phyloP scores from a whole-genome alignment of 2,329 filamentous ascomycete species.

The Neofusicoccum laricinum region DNA sequence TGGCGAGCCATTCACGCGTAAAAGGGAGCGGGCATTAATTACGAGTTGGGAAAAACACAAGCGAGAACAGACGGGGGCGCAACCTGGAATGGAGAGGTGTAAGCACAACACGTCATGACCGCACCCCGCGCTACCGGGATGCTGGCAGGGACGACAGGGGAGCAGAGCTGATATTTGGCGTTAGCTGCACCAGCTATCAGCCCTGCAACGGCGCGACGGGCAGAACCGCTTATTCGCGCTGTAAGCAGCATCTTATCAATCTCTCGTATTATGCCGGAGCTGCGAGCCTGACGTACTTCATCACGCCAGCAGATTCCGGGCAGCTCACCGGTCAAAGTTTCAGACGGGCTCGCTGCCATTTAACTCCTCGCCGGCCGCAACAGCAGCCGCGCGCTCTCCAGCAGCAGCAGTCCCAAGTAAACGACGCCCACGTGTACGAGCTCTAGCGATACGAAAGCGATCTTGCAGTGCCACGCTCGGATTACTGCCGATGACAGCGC shows the following conservation, averaged over 20 bases:
- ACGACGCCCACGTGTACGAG: background rate
- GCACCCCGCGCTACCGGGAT: too few species aligned
- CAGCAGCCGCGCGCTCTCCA: background rate
- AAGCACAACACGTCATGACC: too few species aligned
- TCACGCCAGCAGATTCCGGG: background rate
- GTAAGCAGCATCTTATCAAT: background rate
- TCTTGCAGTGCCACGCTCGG: constrained; percentile 2
- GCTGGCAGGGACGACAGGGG: too few species aligned
- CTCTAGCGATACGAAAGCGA: background rate
- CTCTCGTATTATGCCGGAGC: background rate
- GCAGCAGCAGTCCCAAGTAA: background rate
- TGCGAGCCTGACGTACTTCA: constrained; percentile 4
- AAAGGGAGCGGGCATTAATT: too few species aligned
- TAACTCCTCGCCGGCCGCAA: background rate
- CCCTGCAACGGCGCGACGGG: too few species aligned
- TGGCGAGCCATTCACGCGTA: too few species aligned
- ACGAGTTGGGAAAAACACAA: too few species aligned
- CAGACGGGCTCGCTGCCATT: background rate
- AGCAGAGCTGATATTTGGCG: too few species aligned
- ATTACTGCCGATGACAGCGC: background rate
- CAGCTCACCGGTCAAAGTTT: background rate
- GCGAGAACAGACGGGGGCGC: too few species aligned
- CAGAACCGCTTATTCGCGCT: background rate
- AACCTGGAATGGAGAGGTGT: too few species aligned
- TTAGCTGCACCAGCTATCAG: too few species aligned